Conservation (phyloP, 257 asterid genomes). For the Ilex aquifolium region DNA sequence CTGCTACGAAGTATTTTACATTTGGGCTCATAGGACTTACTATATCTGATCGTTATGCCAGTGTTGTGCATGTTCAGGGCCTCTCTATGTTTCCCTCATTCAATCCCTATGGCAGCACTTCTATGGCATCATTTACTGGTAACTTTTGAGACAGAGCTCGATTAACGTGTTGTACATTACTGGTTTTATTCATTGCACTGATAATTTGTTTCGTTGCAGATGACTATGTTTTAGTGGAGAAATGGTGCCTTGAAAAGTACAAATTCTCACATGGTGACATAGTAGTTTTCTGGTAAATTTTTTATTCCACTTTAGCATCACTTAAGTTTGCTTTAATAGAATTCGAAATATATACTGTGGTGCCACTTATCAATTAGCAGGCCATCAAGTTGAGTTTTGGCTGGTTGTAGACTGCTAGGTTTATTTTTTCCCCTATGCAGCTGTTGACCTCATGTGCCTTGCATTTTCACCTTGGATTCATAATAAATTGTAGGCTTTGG, state of each 20-base stretch:
- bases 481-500: too few relatives aligned
- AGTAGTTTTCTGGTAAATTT: constrained; percentile 64
- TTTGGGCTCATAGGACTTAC: constrained; percentile 63
- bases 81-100: constrained; percentile 84
- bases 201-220: constrained; percentile 31
- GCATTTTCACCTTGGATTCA: too few relatives aligned
- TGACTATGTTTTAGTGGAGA: constrained; percentile 75
- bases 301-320: neutral
- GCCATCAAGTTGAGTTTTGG: too few relatives aligned
- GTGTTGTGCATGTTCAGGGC: constrained; percentile 73
- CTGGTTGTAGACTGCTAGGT: too few relatives aligned
- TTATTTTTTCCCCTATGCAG: too few relatives aligned
- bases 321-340: too few relatives aligned
- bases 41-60: constrained; percentile 64
- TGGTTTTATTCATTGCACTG: neutral
- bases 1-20: constrained; percentile 47
- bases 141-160: neutral
- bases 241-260: constrained; percentile 69
- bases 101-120: constrained; percentile 39
- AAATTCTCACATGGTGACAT: constrained; percentile 78
- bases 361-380: too few relatives aligned
- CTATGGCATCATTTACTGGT: constrained; percentile 44
- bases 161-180: neutral
- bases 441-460: too few relatives aligned
- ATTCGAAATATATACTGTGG: too few relatives aligned